These are phyloP conservation scores for Neocucurbitaria cava DNA, from an alignment of 2,329 filamentous ascomycete species.

Conservation along the genomic window DNA sequence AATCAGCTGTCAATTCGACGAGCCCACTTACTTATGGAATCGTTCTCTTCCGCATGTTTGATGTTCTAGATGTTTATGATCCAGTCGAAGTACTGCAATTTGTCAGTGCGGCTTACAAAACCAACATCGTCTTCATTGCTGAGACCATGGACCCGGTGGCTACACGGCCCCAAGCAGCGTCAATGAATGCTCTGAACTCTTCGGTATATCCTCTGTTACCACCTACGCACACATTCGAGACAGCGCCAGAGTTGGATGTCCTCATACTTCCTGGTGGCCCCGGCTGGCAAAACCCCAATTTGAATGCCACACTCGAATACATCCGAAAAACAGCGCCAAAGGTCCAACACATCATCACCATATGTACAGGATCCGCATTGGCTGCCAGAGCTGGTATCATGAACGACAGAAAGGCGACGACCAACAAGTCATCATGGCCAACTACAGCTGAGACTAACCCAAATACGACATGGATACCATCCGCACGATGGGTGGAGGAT, in stretches of 20 bases:
- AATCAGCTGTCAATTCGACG: conserved; percentile 11
- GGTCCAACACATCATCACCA: conserved; percentile 65
- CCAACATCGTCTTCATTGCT: conserved; percentile 26
- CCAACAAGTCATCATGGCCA: conserved; percentile 52
- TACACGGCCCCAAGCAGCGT: conserved; percentile 19
- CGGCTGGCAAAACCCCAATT: conserved; percentile 50
- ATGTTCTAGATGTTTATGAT: conserved; percentile 41
- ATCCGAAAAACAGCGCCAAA: conserved; percentile 56
- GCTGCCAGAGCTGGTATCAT: conserved; percentile 66
- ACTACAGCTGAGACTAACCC: conserved; percentile 55
- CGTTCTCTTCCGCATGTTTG: conserved; percentile 40
- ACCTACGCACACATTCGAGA: conserved; percentile 62
- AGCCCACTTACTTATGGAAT: conserved; percentile 31
- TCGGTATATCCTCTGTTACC: conserved; percentile 46
- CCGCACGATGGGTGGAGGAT: conserved; percentile 70
- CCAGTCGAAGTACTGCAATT: conserved; percentile 53
- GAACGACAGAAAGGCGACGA: conserved; percentile 56
- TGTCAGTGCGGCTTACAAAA: conserved; percentile 30
- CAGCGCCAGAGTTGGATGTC: conserved; percentile 63
- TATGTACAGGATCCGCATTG: conserved; percentile 69
- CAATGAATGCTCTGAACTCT: conserved; percentile 35
- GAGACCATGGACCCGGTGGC: conserved; percentile 41
- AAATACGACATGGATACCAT: conserved; percentile 64
- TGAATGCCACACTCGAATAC: conserved; percentile 53
- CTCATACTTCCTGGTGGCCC: conserved; percentile 70